Percentiles rank a stretch among this genome's conserved stretches.
Evolutionary conservation across 2,329 filamentous ascomycete genomes (phyloP).

Genomic region (Cladophialophora psammophila): DNA sequence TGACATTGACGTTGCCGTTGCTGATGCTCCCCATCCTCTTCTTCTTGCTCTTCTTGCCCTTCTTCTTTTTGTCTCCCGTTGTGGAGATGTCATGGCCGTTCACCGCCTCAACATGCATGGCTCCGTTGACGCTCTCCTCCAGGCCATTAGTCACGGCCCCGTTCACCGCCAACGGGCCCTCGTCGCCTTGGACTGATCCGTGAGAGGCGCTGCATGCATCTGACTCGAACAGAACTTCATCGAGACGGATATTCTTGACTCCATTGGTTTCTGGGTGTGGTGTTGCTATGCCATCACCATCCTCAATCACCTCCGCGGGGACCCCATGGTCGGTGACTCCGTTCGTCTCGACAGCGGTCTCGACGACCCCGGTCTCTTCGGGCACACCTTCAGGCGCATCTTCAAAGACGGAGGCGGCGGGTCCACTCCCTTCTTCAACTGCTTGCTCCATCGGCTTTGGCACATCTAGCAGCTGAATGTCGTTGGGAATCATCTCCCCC

Average conservation of each 20-base stretch:
- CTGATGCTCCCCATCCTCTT: background rate
- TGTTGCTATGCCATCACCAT: constrained; percentile 9
- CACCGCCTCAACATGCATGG: background rate
- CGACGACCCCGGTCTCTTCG: background rate
- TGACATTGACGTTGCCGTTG: background rate
- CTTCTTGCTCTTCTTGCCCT: constrained; percentile 16
- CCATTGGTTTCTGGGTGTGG: constrained; percentile 8
- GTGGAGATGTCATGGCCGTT: background rate
- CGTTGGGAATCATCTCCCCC: background rate
- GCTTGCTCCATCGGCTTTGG: background rate
- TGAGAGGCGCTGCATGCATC: background rate
- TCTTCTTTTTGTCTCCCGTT: constrained; percentile 14
- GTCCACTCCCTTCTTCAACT: constrained; percentile 3
- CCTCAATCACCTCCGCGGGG: constrained; percentile 1
- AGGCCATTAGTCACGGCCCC: background rate
- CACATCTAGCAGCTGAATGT: no score
- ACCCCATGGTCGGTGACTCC: background rate
- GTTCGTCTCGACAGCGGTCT: background rate
- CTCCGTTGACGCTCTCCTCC: constrained; percentile 2
- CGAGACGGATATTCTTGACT: background rate
- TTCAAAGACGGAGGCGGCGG: background rate
- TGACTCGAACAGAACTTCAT: background rate
- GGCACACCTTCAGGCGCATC: background rate
- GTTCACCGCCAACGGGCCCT: background rate
- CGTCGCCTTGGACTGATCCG: constrained; percentile 4